Evolutionary conservation across 768 basidiomycete species (phyloP).

Genomic region (Dentipellis fragilis): DNA sequence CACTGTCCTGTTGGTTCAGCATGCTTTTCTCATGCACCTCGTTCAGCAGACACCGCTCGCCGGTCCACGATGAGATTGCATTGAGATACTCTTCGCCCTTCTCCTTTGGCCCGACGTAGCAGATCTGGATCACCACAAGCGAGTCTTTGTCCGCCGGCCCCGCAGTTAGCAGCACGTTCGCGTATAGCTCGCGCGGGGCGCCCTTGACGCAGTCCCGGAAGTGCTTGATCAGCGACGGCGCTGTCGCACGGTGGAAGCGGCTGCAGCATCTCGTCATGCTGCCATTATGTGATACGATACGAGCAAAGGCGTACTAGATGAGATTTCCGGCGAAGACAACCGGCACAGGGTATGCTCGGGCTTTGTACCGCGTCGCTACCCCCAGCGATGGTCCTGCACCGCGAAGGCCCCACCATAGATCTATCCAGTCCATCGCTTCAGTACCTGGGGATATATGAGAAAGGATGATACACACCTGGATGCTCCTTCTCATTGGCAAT

Average conservation of each 20-base stretch:
- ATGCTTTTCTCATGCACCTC: constrained; percentile 89
- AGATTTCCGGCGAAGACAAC: constrained; percentile 89
- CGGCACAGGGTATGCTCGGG: constrained; percentile 80
- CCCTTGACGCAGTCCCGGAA: constrained; percentile 90
- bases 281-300: background rate
- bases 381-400: constrained; percentile 80
- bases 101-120: constrained; percentile 70
- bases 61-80: constrained; percentile 83
- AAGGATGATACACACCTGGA: constrained; percentile 36
- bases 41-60: constrained; percentile 76
- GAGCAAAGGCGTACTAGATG: constrained; percentile 57
- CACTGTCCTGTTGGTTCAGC: constrained; percentile 82
- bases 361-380: constrained; percentile 83
- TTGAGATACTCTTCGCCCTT: constrained; percentile 71
- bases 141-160: constrained; percentile 79
- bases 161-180: constrained; percentile 84
- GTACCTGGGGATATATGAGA: background rate
- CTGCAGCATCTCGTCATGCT: constrained; percentile 27
- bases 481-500: constrained; percentile 64
- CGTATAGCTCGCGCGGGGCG: constrained; percentile 80
- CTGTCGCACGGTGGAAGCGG: constrained; percentile 80
- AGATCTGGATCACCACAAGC: constrained; percentile 86
- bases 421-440: constrained; percentile 25
- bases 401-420: constrained; percentile 82
- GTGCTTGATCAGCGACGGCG: constrained; percentile 81